phyloP scores from a whole-genome alignment of 148 eudicot genomes.

The Arbutus unedo region DNA sequence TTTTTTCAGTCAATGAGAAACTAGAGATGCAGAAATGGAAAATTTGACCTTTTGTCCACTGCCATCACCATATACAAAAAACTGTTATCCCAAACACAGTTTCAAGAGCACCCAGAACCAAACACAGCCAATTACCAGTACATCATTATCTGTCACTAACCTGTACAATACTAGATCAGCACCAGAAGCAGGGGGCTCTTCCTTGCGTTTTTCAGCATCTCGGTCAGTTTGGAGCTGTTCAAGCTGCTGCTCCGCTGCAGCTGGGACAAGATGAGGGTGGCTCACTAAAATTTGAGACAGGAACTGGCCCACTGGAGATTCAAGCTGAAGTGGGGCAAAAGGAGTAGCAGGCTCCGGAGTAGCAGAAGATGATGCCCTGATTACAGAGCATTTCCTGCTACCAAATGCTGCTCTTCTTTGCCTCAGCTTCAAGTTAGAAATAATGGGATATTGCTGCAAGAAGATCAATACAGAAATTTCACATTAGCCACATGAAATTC shows the following conservation, averaged over 20 bases:
- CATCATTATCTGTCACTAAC: constrained; percentile 29
- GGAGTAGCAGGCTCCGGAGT: constrained; percentile 42
- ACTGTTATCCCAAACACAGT: neutral
- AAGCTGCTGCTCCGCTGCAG: constrained; percentile 96
- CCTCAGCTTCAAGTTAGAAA: constrained; percentile 31
- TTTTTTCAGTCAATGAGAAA: neutral
- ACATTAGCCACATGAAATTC: constrained; percentile 11
- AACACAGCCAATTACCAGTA: neutral
- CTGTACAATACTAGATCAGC: constrained; percentile 83
- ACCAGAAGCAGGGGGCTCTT: constrained; percentile 63
- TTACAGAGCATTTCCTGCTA: constrained; percentile 34
- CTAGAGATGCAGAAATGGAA: too few species aligned
- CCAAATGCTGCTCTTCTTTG: constrained; percentile 27
- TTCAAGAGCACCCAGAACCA: neutral
- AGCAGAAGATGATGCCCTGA: constrained; percentile 67
- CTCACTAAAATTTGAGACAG: constrained; percentile 69
- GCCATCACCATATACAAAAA: neutral
- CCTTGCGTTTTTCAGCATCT: constrained; percentile 66
- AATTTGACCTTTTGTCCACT: neutral
- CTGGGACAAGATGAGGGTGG: constrained; percentile 94
- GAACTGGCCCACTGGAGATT: constrained; percentile 92
- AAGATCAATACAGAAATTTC: neutral
- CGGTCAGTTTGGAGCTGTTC: constrained; percentile 81
- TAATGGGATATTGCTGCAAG: constrained; percentile 32
- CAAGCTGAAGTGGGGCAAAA: constrained; percentile 89